Conservation (phyloP, 108 stramenopile genomes). For the Fragilaria radians region DNA sequence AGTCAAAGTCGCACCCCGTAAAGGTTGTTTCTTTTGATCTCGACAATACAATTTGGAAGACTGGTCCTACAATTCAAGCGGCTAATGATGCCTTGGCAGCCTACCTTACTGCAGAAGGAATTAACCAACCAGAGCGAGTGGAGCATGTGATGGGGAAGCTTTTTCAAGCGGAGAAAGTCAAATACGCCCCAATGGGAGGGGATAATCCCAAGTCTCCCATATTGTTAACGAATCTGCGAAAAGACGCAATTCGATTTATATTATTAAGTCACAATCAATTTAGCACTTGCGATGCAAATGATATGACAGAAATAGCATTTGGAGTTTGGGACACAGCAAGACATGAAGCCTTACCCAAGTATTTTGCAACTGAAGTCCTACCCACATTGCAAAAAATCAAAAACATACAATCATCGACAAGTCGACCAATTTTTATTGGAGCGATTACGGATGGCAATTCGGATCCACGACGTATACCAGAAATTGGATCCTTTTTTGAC, state of each 20-base stretch:
- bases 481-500: slow-evolving; percentile 45
- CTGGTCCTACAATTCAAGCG: slow-evolving; percentile 46
- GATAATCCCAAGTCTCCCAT: slow-evolving; percentile 42
- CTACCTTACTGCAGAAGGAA: slow-evolving; percentile 26
- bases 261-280: slow-evolving; percentile 31
- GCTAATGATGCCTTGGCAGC: slow-evolving; percentile 69
- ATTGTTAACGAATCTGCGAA: slow-evolving; percentile 59
- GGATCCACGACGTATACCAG: slow-evolving; percentile 43
- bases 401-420: slow-evolving; percentile 17
- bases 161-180: slow-evolving; percentile 29
- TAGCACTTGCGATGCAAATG: slow-evolving; percentile 14
- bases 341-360: slow-evolving; percentile 46
- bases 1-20: slow-evolving; percentile 19
- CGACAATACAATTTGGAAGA: slow-evolving; percentile 85
- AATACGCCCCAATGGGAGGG: slow-evolving; percentile 33
- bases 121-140: slow-evolving; percentile 36
- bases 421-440: slow-evolving; percentile 51
- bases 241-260: slow-evolving; percentile 60
- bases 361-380: slow-evolving; percentile 43
- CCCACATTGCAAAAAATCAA: slow-evolving; percentile 23
- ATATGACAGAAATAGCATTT: slow-evolving; percentile 53
- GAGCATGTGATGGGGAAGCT: slow-evolving; percentile 68
- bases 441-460: slow-evolving; percentile 88
- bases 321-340: slow-evolving; percentile 41
- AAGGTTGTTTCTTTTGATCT: slow-evolving; percentile 76